A percentile compares a stretch with the other conserved stretches of the same genome.
Evolutionary conservation across 192 early-diverging fungal genomes (phyloP).

Genomic region (Backusella liffmaniae): DNA sequence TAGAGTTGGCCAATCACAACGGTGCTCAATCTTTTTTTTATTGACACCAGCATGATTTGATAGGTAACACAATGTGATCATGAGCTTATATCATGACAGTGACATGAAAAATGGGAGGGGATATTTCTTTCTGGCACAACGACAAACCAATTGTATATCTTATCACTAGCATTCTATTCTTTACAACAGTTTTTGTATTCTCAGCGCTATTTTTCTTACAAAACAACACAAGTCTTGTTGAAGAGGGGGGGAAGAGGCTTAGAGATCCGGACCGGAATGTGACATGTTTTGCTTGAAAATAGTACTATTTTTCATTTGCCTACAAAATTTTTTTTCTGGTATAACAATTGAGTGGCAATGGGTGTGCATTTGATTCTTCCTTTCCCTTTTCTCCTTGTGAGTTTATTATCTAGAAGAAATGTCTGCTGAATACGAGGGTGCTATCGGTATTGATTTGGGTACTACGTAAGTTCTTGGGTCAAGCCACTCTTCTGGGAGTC

Average conservation of each 20-base stretch:
- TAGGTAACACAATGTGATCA: neutral
- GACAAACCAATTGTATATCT: no score
- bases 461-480: conserved; percentile 27
- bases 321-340: neutral
- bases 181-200: no score
- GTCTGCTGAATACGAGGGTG: conserved; percentile 40
- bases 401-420: conserved; percentile 21
- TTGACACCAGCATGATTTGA: neutral
- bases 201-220: no score
- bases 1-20: no score
- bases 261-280: neutral
- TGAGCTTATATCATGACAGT: neutral
- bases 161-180: no score
- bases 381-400: conserved; percentile 16
- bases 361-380: conserved; percentile 6
- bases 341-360: neutral
- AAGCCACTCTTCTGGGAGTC: no score
- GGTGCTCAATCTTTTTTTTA: neutral
- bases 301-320: neutral
- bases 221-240: no score
- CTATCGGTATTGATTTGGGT: conserved; percentile 44
- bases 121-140: no score
- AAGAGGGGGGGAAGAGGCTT: neutral
- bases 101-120: no score
- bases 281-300: neutral